phyloP scores from a whole-genome alignment of 2,329 filamentous ascomycete species.

The Paradendryphiella salina region DNA sequence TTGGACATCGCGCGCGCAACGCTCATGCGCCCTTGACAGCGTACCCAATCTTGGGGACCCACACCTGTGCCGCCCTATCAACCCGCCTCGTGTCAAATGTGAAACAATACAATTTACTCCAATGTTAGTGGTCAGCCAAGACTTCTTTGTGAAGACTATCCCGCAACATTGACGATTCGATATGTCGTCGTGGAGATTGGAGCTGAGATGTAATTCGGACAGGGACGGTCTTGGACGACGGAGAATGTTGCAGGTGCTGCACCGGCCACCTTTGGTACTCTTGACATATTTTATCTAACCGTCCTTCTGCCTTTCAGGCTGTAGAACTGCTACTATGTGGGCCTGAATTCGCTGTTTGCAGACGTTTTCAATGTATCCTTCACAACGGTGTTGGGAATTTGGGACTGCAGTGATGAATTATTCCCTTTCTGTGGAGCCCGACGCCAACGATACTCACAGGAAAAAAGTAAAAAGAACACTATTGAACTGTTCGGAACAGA shows the following conservation, averaged over 20 bases:
- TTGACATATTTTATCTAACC: background rate
- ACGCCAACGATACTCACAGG: background rate
- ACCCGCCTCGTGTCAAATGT: slow-evolving; percentile 23
- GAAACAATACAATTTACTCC: slow-evolving; percentile 28
- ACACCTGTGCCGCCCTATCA: slow-evolving; percentile 1
- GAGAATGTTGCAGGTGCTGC: background rate
- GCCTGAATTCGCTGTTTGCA: background rate
- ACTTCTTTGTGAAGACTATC: slow-evolving; percentile 8
- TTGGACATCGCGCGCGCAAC: slow-evolving; percentile 18
- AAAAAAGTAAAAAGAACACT: background rate
- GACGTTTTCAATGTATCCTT: background rate
- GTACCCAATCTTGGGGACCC: background rate
- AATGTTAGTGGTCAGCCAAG: slow-evolving; percentile 19
- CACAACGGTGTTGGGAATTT: background rate
- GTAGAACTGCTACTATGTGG: background rate
- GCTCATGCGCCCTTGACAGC: slow-evolving; percentile 4
- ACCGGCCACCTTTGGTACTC: background rate
- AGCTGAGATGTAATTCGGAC: background rate
- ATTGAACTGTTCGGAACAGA: background rate
- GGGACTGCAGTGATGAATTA: background rate
- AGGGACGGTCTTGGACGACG: background rate
- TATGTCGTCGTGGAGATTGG: slow-evolving; percentile 7
- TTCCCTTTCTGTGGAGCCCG: background rate
- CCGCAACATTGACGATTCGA: slow-evolving; percentile 14
- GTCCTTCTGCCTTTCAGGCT: slow-evolving; percentile 2